Evolutionary conservation across 768 basidiomycete species (phyloP), one percentile per base, ranked within the genome.

Genomic region (Postia placenta): DNA sequence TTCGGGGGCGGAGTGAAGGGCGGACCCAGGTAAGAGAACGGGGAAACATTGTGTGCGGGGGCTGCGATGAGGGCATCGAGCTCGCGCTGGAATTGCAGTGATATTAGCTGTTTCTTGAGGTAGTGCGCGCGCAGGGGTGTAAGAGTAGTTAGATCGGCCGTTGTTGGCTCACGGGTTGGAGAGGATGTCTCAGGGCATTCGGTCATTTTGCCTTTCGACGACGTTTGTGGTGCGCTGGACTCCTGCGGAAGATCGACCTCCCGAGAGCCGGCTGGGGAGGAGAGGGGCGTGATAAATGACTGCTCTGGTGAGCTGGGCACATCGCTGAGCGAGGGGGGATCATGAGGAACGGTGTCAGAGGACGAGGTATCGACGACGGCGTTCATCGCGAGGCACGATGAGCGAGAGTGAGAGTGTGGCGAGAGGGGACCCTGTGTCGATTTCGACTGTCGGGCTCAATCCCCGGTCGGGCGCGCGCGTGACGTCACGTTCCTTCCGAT

Each of bases 111-210:
- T 67, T 98, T 98, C 75, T 98, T 99, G 65, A 99, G 88, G 68
- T 99, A 99, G 64, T 99, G 96, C 3, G 94, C 92, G 37, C 94
- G 85, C 42, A 94, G 71, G 11, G 95, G 90, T 1, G 92, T 90
- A 42, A 97, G 80, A 44, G 70, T 53, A 2, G 48, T 50, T 12
- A 27, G 46, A 48, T 47, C 35, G 19, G 14, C 19, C n/a, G 19
- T 23, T 15, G 48, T 14, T 3, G 38, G 23, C 5, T 49, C 40
- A 3, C 28, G 38, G 3, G 25, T 23, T 15, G 46, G 46, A 22
- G 37, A 37, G n/a, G 23, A 7, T 14, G 11, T 22, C 4, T 26
- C 11, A 26, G 25, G 4, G 9, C 3, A 3, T 5, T n/a, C 19
- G 3, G 28, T 14, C 9, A 20, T 5, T 26, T 22, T 5, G 11